Base-by-base conservation (phyloP, 2,329 filamentous ascomycete genomes). In the Colletotrichum ledebouriae region DNA sequence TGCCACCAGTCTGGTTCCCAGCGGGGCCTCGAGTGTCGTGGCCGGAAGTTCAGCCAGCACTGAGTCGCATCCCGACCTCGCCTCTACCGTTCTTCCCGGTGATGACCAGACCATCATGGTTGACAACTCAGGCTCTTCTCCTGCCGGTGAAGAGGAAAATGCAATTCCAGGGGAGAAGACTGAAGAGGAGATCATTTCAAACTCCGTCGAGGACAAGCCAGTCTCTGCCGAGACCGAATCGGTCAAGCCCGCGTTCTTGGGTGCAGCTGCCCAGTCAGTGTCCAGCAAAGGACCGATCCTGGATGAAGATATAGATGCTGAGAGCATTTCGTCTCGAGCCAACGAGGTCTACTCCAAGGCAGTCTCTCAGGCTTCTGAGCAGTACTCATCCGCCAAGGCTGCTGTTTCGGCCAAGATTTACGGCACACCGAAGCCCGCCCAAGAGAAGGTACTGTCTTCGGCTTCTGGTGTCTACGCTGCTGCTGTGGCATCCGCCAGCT, bases 361-460 rank as follows among this genome's bases (percentile, higher is more conserved):
- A 20, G 78, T 92, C 10, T 87, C 86, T 49, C 82, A 85, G 46
- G 92, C 92, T 4, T 87, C 88, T n/a, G 84, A 88, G 46, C 89
- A 91, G 61, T 93, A 92, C 72, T 85, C 86, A 0, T 87, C 88
- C 22, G 92, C 91, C 10, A 87, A 89, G 73, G 90, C 90, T 1
- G 83, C 88, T 29, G 83, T 92, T 2, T 93, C 90, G 1, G 86
- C 83, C 4, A 87, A 92, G 73, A 85, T 93, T 44, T 89, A 87
- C 33, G 91, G 91, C 37, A 89, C 89, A 1, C 87, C 90, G 1
- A 87, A 91, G 74, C 70, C 70, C 5, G 62, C 56, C 33, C 89
- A 94, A 70, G 84, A 92, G 72, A 84, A 92, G 70, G 86, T 94
- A 76, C 81, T 92, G 12, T 86, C 90, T 9, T 92, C 91, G 0